These are phyloP conservation scores for Baeospora myosura DNA, from an alignment of 1,284 basidiomycete genomes.

Conservation along the genomic window DNA sequence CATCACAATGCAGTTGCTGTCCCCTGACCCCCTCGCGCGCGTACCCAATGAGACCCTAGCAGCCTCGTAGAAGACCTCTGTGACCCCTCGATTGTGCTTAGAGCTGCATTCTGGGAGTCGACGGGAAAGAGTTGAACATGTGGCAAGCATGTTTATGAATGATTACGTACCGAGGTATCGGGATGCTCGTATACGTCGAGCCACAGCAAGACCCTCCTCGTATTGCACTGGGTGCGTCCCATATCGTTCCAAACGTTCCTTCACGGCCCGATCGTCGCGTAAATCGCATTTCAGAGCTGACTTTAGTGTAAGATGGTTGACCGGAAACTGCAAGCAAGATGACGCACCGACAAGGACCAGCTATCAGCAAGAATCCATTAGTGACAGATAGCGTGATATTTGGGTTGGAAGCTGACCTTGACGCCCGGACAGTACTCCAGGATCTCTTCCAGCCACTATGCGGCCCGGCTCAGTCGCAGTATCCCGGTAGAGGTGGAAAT, in stretches of 20 bases:
- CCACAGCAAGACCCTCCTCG: constrained; percentile 83
- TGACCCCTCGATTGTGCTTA: constrained; percentile 90
- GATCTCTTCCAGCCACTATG: constrained; percentile 88
- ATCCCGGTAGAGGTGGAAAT: too few relatives aligned
- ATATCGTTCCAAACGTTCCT: constrained; percentile 62
- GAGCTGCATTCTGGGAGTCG: constrained; percentile 84
- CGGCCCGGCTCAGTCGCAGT: too few relatives aligned
- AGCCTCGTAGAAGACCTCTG: constrained; percentile 87
- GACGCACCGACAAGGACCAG: constrained; percentile 81
- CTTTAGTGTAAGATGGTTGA: constrained; percentile 10
- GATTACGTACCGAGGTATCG: constrained; percentile 75
- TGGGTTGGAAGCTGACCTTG: constrained; percentile 56
- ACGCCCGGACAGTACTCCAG: constrained; percentile 89
- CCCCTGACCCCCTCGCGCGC: constrained; percentile 57
- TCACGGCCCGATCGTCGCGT: constrained; percentile 66
- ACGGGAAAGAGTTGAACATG: constrained; percentile 1
- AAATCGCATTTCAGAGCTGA: constrained; percentile 92
- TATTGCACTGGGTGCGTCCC: constrained; percentile 75
- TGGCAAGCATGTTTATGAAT: neutral
- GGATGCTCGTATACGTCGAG: constrained; percentile 84
- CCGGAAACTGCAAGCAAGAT: too few relatives aligned
- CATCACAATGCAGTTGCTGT: constrained; percentile 46
- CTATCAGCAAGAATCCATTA: constrained; percentile 27
- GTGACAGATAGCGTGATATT: constrained; percentile 2
- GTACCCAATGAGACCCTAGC: constrained; percentile 78